phyloP scores from a whole-genome alignment of 129 eudicot genomes.

The Helianthus tuberosus region DNA sequence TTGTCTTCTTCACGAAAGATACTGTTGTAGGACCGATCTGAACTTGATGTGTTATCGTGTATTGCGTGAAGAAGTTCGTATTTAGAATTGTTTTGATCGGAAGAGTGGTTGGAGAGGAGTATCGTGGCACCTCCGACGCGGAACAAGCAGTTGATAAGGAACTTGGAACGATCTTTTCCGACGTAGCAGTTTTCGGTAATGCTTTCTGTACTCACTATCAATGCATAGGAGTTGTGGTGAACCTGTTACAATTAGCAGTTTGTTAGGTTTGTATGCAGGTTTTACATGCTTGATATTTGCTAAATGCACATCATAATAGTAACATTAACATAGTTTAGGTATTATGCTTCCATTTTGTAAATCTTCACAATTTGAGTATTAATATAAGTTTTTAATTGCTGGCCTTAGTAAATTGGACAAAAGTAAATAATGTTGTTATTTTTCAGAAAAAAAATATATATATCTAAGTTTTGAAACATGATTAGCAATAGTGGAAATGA shows the following conservation, averaged over 20 bases:
- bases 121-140: slow-evolving; percentile 65
- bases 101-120: slow-evolving; percentile 46
- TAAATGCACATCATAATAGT: slow-evolving; percentile 4
- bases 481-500: slow-evolving; percentile 2
- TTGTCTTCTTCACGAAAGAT: slow-evolving; percentile 52
- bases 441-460: neutral
- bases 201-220: slow-evolving; percentile 62
- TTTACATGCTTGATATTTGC: neutral
- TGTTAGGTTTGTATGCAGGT: neutral
- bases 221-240: slow-evolving; percentile 49
- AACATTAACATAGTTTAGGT: neutral
- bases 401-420: neutral
- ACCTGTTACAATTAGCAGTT: slow-evolving; percentile 38
- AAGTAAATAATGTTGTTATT: neutral
- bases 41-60: slow-evolving; percentile 45
- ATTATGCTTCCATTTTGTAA: neutral
- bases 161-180: slow-evolving; percentile 49
- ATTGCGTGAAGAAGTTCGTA: slow-evolving; percentile 55
- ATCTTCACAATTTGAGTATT: neutral
- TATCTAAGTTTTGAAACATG: neutral
- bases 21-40: slow-evolving; percentile 45
- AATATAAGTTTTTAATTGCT: too few relatives aligned
- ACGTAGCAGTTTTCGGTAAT: slow-evolving; percentile 38
- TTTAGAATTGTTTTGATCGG: slow-evolving; percentile 37
- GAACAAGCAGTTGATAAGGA: slow-evolving; percentile 36